Conservation (phyloP, 441 rosid genomes). For the Arabidopsis hybrid region DNA sequence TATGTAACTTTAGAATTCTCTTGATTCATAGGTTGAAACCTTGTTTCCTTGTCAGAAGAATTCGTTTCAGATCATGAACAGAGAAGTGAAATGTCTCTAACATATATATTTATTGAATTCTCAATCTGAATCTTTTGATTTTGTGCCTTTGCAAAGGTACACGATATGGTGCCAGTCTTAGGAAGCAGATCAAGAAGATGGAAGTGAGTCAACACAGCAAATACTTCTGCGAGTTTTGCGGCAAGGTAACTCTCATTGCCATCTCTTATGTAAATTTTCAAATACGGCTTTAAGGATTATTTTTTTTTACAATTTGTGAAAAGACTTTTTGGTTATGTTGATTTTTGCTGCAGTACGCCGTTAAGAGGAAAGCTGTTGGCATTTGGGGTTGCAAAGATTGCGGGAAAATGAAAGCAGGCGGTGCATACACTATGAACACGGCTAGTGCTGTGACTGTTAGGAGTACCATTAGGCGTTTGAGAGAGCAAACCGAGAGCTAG, state of each 20-base stretch:
- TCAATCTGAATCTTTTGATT: conserved; percentile 10
- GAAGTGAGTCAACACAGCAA: conserved; percentile 85
- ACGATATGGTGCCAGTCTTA: conserved; percentile 83
- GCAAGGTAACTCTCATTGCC: conserved; percentile 57
- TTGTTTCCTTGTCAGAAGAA: background rate
- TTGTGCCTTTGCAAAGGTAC: conserved; percentile 51
- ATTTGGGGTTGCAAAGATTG: conserved; percentile 96
- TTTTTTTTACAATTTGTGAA: too few relatives aligned
- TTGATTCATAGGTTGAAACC: background rate
- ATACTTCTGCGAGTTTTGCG: conserved; percentile 85
- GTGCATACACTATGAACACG: conserved; percentile 89
- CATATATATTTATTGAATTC: background rate
- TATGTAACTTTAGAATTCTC: background rate
- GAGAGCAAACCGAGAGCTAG: conserved; percentile 50
- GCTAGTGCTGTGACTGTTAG: conserved; percentile 83
- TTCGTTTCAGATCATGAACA: conserved; percentile 10
- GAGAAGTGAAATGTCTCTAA: background rate
- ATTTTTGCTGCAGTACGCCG: conserved; percentile 63
- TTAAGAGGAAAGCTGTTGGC: conserved; percentile 90
- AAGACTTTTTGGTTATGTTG: background rate
- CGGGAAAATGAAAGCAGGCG: conserved; percentile 88
- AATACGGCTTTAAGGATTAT: background rate
- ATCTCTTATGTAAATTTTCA: background rate
- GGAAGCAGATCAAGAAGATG: conserved; percentile 93
- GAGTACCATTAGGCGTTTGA: conserved; percentile 46